phyloP scores from a whole-genome alignment of 2,329 filamentous ascomycete species.

The Triangularia setosa region DNA sequence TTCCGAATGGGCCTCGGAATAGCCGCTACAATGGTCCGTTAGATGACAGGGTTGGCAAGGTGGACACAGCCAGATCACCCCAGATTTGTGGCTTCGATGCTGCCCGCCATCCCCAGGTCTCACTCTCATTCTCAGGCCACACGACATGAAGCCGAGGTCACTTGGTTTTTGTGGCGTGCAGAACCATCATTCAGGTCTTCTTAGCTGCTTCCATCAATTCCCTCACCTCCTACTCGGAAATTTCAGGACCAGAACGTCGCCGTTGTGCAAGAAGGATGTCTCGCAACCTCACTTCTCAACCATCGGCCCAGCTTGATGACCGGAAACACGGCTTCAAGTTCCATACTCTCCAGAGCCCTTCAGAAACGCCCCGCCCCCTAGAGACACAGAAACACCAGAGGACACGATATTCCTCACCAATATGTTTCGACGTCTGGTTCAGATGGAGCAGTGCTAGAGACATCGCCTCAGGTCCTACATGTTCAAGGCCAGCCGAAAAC shows the following conservation, averaged over 20 bases:
- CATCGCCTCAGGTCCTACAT: constrained; percentile 1
- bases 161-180: constrained; percentile 14
- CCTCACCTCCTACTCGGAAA: neutral
- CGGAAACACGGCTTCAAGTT: neutral
- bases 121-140: constrained; percentile 5
- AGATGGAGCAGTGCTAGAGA: neutral
- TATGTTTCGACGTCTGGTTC: neutral
- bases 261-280: neutral
- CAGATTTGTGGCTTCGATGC: constrained; percentile 10
- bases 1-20: constrained; percentile 19
- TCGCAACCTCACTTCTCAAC: neutral
- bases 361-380: neutral
- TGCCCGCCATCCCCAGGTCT: constrained; percentile 4
- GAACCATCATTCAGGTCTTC: neutral
- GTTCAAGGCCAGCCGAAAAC: neutral
- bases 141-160: constrained; percentile 8
- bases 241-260: neutral
- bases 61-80: constrained; percentile 6
- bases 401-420: neutral
- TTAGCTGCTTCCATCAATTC: neutral
- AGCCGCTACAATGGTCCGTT: constrained; percentile 20
- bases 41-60: constrained; percentile 3
- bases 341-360: neutral
- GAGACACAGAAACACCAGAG: neutral
- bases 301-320: neutral